phyloP scores from a whole-genome alignment of 1,284 basidiomycete genomes.

The Sporisorium scitamineum region DNA sequence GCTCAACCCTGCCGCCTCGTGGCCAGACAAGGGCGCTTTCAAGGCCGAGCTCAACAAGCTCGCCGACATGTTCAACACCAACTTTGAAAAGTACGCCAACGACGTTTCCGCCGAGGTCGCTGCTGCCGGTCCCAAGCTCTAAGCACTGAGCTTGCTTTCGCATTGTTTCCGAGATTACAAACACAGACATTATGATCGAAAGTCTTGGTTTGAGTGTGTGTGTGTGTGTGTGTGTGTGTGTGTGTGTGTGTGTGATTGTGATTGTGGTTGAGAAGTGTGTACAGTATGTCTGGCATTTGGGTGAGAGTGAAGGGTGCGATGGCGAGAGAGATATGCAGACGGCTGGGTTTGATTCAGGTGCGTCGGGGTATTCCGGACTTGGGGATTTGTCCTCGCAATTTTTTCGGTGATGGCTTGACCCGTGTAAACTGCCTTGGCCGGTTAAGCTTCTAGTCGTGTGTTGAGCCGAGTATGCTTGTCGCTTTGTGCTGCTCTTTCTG shows the following conservation, averaged over 20 bases:
- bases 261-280: too few relatives aligned
- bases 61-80: constrained; percentile 68
- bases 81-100: constrained; percentile 66
- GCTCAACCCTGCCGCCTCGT: constrained; percentile 62
- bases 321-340: neutral
- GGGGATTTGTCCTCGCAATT: constrained; percentile 20
- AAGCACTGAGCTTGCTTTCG: neutral
- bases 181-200: constrained; percentile 11
- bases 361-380: constrained; percentile 35
- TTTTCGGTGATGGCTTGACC: constrained; percentile 24
- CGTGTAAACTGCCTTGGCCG: constrained; percentile 9
- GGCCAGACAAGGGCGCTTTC: constrained; percentile 63
- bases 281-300: neutral
- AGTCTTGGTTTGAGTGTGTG: neutral
- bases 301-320: neutral
- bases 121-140: constrained; percentile 59
- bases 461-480: too few relatives aligned
- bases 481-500: neutral
- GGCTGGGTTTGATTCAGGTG: too few relatives aligned
- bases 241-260: neutral
- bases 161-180: neutral
- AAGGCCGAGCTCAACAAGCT: constrained; percentile 66
- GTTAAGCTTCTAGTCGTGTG: too few relatives aligned
- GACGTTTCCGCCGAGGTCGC: constrained; percentile 64
- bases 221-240: neutral